Evolutionary conservation across 768 basidiomycete genomes (phyloP).

Genomic region (Mycena crocata): DNA sequence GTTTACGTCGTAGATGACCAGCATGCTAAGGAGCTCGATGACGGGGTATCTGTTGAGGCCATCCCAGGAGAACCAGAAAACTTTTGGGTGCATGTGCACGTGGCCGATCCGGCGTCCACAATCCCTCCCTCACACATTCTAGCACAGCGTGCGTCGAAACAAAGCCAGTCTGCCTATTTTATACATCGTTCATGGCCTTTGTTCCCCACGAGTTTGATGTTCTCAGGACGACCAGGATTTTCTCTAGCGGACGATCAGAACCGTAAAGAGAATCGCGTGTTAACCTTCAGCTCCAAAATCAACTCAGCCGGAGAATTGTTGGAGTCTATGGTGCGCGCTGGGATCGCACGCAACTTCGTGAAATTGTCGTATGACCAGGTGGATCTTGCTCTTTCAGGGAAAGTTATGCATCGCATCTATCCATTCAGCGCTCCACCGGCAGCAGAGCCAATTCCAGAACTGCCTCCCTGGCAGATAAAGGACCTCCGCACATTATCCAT

Average conservation of each 20-base stretch:
- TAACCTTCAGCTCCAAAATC: slow-evolving; percentile 87
- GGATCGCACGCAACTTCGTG: slow-evolving; percentile 75
- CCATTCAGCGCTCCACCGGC: slow-evolving; percentile 57
- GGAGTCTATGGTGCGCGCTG: slow-evolving; percentile 78
- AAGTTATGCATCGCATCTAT: slow-evolving; percentile 33
- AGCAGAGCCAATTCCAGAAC: neutral
- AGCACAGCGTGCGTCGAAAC: slow-evolving; percentile 65
- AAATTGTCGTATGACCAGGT: slow-evolving; percentile 76
- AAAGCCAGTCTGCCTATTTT: slow-evolving; percentile 71
- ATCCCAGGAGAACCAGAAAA: slow-evolving; percentile 67
- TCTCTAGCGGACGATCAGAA: slow-evolving; percentile 50
- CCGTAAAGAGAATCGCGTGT: slow-evolving; percentile 58
- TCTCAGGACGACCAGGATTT: slow-evolving; percentile 53
- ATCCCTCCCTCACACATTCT: slow-evolving; percentile 79
- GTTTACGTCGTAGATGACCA: slow-evolving; percentile 91
- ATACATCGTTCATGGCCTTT: slow-evolving; percentile 74
- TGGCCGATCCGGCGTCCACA: slow-evolving; percentile 90
- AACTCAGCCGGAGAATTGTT: slow-evolving; percentile 70
- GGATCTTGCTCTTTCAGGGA: slow-evolving; percentile 59
- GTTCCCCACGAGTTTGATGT: slow-evolving; percentile 71
- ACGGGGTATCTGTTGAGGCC: slow-evolving; percentile 88
- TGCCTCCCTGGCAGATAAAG: slow-evolving; percentile 9
- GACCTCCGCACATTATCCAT: slow-evolving; percentile 17
- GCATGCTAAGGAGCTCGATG: slow-evolving; percentile 88
- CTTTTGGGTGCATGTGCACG: slow-evolving; percentile 89